phyloP scores from a whole-genome alignment of 78 protist genomes.

The Tieghemostelium lacteum region DNA sequence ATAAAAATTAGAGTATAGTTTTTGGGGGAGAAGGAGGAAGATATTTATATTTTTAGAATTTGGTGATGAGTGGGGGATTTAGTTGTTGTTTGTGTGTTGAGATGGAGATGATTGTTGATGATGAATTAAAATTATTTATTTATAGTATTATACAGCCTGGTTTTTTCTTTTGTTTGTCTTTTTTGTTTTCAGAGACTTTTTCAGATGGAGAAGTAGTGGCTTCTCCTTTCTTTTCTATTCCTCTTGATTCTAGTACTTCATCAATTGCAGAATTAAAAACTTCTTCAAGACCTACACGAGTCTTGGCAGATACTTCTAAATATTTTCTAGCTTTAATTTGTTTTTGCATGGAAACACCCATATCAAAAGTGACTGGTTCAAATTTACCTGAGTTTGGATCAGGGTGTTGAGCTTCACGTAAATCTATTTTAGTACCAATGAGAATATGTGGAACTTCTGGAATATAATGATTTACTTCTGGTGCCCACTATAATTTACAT shows the following conservation, averaged over 20 bases:
- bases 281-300: constrained; percentile 80
- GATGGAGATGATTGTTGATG: too few species aligned
- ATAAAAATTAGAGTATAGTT: too few species aligned
- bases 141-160: background rate
- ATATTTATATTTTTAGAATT: too few species aligned
- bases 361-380: constrained; percentile 83
- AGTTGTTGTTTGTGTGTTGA: too few species aligned
- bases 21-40: too few species aligned
- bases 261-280: constrained; percentile 79
- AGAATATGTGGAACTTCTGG: constrained; percentile 77
- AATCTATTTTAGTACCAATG: constrained; percentile 83
- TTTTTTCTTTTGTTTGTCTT: constrained; percentile 23
- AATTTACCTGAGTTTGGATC: constrained; percentile 83
- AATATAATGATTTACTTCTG: constrained; percentile 83
- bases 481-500: constrained; percentile 71
- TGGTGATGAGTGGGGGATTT: too few species aligned
- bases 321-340: constrained; percentile 78
- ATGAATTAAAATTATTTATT: too few species aligned
- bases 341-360: constrained; percentile 76
- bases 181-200: constrained; percentile 22
- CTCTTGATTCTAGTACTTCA: constrained; percentile 41
- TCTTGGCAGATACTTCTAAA: constrained; percentile 80
- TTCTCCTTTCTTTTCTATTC: constrained; percentile 54
- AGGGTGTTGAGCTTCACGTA: constrained; percentile 79
- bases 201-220: constrained; percentile 8